Evolutionary conservation across 306 rosid genomes (phyloP), one percentile per base, ranked within the genome.

Genomic region (Argentina anserina): DNA sequence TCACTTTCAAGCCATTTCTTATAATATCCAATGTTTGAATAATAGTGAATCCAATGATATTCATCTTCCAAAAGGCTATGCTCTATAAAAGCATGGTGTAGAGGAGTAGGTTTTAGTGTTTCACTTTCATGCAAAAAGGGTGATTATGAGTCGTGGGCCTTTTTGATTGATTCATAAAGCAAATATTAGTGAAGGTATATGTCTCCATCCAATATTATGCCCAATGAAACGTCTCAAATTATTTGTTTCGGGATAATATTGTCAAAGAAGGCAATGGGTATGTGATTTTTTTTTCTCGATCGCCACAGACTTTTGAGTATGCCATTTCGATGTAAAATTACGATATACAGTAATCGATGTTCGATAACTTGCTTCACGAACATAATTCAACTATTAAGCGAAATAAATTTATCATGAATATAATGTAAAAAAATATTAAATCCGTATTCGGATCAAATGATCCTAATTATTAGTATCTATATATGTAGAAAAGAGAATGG

Each of bases 21-120:
- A n/a, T n/a, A n/a, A n/a, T n/a, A n/a, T n/a, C n/a, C n/a, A n/a
- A n/a, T n/a, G n/a, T n/a, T n/a, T n/a, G n/a, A n/a, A n/a, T n/a
- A n/a, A n/a, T 55, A 55, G 33, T 11, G 33, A 23, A 23, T n/a
- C n/a, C n/a, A n/a, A 10, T 25, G 23, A 53, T 55, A 23, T 25
- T 55, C 17, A 25, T 55, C 61, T 9, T 25, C 33, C 18, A 25
- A 26, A 26, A 56, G 62, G 18, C 62, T 25, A 55, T 55, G 15
- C 21, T 46, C 52, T 46, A 55, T 10, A 53, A 55, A 50, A 25
- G 33, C 33, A 11, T 56, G 9, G 59, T 21, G 59, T 28, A 52
- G 59, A 50, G 25, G 61, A 26, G 62, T 55, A 56, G 62, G 62
- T 56, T 56, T 53, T 52, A 21, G 62, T 56, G 62, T 56, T 56